Percentiles rank a stretch among this genome's conserved stretches.
Conservation (phyloP, 345 rosid species). For the Citrus glauca region DNA sequence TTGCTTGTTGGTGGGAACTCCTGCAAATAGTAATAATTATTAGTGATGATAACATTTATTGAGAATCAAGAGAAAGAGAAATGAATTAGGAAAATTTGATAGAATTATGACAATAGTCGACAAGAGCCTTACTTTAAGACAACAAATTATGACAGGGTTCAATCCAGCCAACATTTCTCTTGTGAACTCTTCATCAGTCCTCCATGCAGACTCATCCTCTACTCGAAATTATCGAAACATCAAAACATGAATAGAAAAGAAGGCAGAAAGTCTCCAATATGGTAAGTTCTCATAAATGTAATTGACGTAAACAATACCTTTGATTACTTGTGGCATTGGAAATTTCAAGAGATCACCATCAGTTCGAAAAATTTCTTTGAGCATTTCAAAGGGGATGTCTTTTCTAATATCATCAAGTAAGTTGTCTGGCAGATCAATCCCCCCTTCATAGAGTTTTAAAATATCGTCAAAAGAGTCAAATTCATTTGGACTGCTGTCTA, state of each 20-base stretch:
- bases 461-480: constrained; percentile 59
- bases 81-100: background rate
- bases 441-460: constrained; percentile 50
- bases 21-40: constrained; percentile 28
- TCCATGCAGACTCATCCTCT: constrained; percentile 69
- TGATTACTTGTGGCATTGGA: constrained; percentile 71
- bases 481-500: constrained; percentile 47
- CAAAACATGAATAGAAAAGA: background rate
- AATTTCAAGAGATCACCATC: constrained; percentile 50
- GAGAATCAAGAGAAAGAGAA: background rate
- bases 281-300: background rate
- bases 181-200: constrained; percentile 70
- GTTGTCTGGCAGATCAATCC: constrained; percentile 45
- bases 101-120: too few relatives aligned
- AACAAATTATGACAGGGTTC: constrained; percentile 56
- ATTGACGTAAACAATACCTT: constrained; percentile 34
- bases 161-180: constrained; percentile 87
- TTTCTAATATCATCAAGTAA: constrained; percentile 30
- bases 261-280: background rate
- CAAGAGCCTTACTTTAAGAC: constrained; percentile 41
- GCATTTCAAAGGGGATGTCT: constrained; percentile 46
- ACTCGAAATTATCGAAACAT: constrained; percentile 11
- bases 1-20: constrained; percentile 75
- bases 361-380: constrained; percentile 51
- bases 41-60: background rate